Evolutionary conservation across 257 asterid genomes (phyloP), one percentile per base, ranked within the genome.

Genomic region (Verbena officinalis): DNA sequence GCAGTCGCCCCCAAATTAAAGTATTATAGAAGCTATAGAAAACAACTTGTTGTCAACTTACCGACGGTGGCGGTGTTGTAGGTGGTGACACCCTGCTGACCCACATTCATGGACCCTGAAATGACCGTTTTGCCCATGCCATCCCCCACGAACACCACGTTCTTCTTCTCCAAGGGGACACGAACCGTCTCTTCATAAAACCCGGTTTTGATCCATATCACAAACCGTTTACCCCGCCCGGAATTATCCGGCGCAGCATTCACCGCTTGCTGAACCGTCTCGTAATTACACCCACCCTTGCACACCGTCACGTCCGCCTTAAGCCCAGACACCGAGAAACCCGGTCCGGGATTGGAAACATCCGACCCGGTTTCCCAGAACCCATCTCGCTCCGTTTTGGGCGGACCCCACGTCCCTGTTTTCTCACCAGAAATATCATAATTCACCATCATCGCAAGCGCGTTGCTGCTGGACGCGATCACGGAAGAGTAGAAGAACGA

Each of bases 121-220:
- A 86, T 82, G 62, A 86, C 75, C 1, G 95, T 86, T 81, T 80
- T 80, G 49, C 95, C 95, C 78, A 84, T 84, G 16, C 91, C 95
- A 56, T 86, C 95, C 6, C 95, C 95, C 39, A 80, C 34, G 64
- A 86, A 86, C 49, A 86, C 87, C 64, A 86, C 81, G 39, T 86
- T 82, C 78, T 48, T 87, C 77, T 87, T 87, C 80, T 80, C 86
- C 65, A 87, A 44, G 0, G 84, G 80, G 4, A 87, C 83, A 78
- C 87, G 75, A 69, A 84, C 86, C 10, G 68, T 84, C 67, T 84
- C 95, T 66, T 84, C 86, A 64, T 86, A 86, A 43, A 82, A 68
- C 33, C 91, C 95, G 7, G 69, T 54, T 62, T 75, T 84, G 62
- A 87, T 82, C 80, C 74, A 24, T 58, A 87, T 80, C 75, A 84